These are phyloP conservation scores for Lasiodiplodia gonubiensis DNA, from an alignment of 2,329 filamentous ascomycete genomes.

Conservation along the genomic window DNA sequence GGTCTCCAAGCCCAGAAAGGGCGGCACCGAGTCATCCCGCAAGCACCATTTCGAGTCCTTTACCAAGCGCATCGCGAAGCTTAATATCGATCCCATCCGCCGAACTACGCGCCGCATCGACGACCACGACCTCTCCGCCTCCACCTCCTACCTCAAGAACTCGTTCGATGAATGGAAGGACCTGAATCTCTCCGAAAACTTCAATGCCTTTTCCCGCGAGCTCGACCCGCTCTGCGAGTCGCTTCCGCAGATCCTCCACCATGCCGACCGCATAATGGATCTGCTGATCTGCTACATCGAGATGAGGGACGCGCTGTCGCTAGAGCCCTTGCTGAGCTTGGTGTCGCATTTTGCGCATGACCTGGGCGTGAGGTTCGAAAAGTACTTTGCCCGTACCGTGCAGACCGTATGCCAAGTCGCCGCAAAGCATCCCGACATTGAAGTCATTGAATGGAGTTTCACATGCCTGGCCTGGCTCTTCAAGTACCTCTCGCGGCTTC, in stretches of 20 bases:
- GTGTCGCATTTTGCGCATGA: constrained; percentile 95
- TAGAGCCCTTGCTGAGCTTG: constrained; percentile 88
- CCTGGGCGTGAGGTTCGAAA: constrained; percentile 83
- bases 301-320: constrained; percentile 74
- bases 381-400: constrained; percentile 79
- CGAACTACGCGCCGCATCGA: constrained; percentile 84
- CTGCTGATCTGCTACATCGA: constrained; percentile 77
- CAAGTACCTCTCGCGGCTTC: constrained; percentile 89
- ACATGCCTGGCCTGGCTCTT: constrained; percentile 92
- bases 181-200: constrained; percentile 84
- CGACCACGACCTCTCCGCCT: constrained; percentile 74
- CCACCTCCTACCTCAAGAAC: constrained; percentile 85
- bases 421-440: constrained; percentile 75
- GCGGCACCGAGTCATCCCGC: constrained; percentile 75
- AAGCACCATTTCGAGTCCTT: constrained; percentile 93
- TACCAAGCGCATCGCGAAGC: constrained; percentile 83
- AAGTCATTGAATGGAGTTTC: constrained; percentile 98
- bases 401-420: constrained; percentile 78
- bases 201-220: constrained; percentile 76
- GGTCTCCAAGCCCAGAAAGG: constrained; percentile 71
- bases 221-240: constrained; percentile 83
- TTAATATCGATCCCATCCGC: constrained; percentile 93
- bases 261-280: constrained; percentile 83
- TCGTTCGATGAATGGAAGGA: constrained; percentile 89
- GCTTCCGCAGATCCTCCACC: constrained; percentile 88